Base-by-base conservation (phyloP, 768 basidiomycete genomes). In the Cantharellus anzutake region DNA sequence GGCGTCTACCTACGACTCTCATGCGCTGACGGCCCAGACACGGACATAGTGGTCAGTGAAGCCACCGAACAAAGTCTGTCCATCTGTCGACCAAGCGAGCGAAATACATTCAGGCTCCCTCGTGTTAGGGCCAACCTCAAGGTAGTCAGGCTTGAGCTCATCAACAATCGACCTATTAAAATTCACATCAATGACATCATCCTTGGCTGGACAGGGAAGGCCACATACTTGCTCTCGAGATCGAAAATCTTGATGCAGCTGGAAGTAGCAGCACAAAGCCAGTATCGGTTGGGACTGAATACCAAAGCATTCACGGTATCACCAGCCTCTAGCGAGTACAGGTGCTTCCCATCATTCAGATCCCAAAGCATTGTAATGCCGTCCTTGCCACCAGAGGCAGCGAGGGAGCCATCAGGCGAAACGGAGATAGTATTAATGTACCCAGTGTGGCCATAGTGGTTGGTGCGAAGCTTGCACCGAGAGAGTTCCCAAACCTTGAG, bases 311-410 rank as follows among this genome's bases (percentile, higher is more conserved):
- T 97, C 80, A 99, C 93, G 66, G 92, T 77, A 71, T 99, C 90
- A 62, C 93, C 93, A 55, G 96, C 96, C 73, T 99, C 96, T 61
- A 99, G 85, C 59, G 92, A 97, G 80, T 99, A 99, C 68, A 99
- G 83, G 80, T 98, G 96, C 78, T 97, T 98, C 79, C 92, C 93
- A 79, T 98, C 96, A 76, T 97, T 98, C 68, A 99, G 77, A 72
- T 99, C 96, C 96, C 96, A 99, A 64, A 97, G 85, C 93, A 97
- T 97, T 71, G 93, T 96, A 74, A 97, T 94, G 63, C 93, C 93
- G 72, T 99, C 96, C 76, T 98, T 98, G 68, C 96, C 96, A 70
- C 96, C 96, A 56, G 96, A 98, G 55, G 96, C 96, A 66, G 94
- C 93, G 68, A 99, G 82, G 35, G 96, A 99, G 64, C 96, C 96